These are phyloP conservation scores for Iberis pinnata DNA, from an alignment of 345 rosid genomes.

Conservation along the genomic window DNA sequence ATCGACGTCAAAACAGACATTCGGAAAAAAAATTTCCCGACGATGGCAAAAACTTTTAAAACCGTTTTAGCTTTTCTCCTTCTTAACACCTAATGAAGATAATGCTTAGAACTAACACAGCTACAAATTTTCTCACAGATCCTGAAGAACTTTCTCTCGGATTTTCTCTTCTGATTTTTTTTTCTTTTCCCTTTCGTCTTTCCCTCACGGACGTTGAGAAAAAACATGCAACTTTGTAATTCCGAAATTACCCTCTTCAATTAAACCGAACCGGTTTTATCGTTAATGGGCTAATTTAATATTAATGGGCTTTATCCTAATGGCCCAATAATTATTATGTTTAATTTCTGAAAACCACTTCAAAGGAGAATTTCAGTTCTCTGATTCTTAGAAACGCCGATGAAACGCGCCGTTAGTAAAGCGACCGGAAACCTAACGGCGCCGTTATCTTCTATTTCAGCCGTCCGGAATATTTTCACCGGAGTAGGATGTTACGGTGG, in stretches of 20 bases:
- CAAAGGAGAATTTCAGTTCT: too few relatives aligned
- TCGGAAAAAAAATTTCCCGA: neutral
- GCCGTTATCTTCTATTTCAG: neutral
- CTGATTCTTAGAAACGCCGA: slow-evolving; percentile 11
- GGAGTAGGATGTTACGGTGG: slow-evolving; percentile 9
- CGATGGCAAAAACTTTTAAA: slow-evolving; percentile 5
- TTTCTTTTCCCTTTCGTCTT: slow-evolving; percentile 20
- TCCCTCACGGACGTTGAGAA: slow-evolving; percentile 25
- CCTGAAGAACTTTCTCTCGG: neutral
- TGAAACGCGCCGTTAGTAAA: slow-evolving; percentile 10
- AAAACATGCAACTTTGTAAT: slow-evolving; percentile 9
- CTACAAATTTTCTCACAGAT: slow-evolving; percentile 12
- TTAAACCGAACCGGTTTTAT: slow-evolving; percentile 21
- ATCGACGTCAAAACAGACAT: slow-evolving; percentile 18
- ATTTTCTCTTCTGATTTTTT: neutral
- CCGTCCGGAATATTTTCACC: neutral
- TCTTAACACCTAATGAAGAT: neutral
- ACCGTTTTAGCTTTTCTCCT: neutral
- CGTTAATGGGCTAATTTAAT: neutral
- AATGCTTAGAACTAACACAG: neutral
- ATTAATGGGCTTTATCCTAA: too few relatives aligned
- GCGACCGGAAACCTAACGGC: slow-evolving; percentile 6
- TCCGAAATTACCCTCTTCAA: slow-evolving; percentile 16
- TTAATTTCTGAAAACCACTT: too few relatives aligned
- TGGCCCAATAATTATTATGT: too few relatives aligned